Conservation (phyloP, 1,284 basidiomycete species). For the Ustilago lituana region DNA sequence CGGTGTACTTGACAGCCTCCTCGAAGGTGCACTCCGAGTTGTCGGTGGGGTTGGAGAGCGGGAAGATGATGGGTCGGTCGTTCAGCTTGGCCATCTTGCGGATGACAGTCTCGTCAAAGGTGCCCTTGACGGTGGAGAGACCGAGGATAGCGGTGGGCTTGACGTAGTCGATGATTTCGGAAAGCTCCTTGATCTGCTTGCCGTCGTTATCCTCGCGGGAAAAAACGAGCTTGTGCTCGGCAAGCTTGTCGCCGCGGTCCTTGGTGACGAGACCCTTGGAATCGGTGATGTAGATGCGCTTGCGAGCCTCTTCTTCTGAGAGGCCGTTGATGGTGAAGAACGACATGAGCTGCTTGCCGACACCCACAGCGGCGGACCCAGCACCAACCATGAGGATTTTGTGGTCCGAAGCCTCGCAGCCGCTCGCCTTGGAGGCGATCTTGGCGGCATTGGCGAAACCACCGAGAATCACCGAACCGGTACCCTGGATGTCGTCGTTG, state of each 20-base stretch:
- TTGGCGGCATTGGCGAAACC: conserved; percentile 90
- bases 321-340: conserved; percentile 64
- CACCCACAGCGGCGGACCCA: conserved; percentile 85
- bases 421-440: conserved; percentile 78
- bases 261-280: conserved; percentile 64
- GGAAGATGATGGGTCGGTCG: conserved; percentile 89
- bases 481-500: conserved; percentile 84
- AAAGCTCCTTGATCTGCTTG: conserved; percentile 69
- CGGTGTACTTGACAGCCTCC: conserved; percentile 81
- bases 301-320: conserved; percentile 59
- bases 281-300: conserved; percentile 64
- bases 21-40: conserved; percentile 80
- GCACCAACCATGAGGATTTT: conserved; percentile 91
- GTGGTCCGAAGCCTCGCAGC: conserved; percentile 77
- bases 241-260: conserved; percentile 61
- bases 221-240: conserved; percentile 63
- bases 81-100: conserved; percentile 85
- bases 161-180: conserved; percentile 84
- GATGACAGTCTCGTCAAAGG: conserved; percentile 81
- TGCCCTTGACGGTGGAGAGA: conserved; percentile 84
- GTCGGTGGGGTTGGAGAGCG: conserved; percentile 89
- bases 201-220: conserved; percentile 62
- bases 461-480: conserved; percentile 78
- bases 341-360: conserved; percentile 65
- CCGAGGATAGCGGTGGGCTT: conserved; percentile 91